Percentiles rank a stretch among this genome's conserved stretches.
These are phyloP conservation scores for Aspergillus tamarii DNA, from an alignment of 2,329 filamentous ascomycete species.

Conservation along the genomic window DNA sequence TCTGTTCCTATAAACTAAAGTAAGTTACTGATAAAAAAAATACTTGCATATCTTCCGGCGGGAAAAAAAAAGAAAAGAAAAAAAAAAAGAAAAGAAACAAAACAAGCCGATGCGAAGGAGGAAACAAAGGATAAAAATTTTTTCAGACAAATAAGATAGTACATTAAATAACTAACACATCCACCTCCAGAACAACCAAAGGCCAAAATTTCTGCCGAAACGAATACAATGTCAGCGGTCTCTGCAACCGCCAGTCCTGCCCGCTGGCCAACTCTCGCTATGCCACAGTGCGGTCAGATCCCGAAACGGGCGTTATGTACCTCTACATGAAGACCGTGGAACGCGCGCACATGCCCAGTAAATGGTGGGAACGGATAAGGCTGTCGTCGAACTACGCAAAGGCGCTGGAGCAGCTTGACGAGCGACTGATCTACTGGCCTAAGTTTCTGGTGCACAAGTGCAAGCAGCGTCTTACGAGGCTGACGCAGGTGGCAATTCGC, in stretches of 20 bases:
- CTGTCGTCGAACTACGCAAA: constrained; percentile 88
- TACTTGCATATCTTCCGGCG: background rate
- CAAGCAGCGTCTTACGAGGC: constrained; percentile 89
- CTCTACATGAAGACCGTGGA: constrained; percentile 97
- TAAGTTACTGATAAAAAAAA: constrained; percentile 46
- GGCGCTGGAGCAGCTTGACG: constrained; percentile 84
- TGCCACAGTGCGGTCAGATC: constrained; percentile 84
- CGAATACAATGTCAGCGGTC: constrained; percentile 82
- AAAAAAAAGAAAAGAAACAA: background rate
- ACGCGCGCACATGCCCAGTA: constrained; percentile 82
- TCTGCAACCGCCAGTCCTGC: constrained; percentile 86
- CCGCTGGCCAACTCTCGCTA: constrained; percentile 90
- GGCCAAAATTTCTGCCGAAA: constrained; percentile 94
- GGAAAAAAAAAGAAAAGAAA: background rate
- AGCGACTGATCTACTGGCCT: constrained; percentile 87
- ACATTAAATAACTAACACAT: constrained; percentile 10
- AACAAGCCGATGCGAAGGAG: background rate
- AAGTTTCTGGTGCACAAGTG: constrained; percentile 93
- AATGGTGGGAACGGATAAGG: constrained; percentile 93
- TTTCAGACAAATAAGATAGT: background rate
- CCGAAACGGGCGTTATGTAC: constrained; percentile 80
- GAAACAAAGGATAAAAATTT: background rate
- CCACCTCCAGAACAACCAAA: constrained; percentile 68
- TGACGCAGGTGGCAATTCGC: constrained; percentile 87
- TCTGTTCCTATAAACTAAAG: constrained; percentile 95